Percentiles rank a stretch among this genome's conserved stretches.
These are phyloP conservation scores for Neofusicoccum laricinum DNA, from an alignment of 2,329 filamentous ascomycete genomes.

Conservation along the genomic window DNA sequence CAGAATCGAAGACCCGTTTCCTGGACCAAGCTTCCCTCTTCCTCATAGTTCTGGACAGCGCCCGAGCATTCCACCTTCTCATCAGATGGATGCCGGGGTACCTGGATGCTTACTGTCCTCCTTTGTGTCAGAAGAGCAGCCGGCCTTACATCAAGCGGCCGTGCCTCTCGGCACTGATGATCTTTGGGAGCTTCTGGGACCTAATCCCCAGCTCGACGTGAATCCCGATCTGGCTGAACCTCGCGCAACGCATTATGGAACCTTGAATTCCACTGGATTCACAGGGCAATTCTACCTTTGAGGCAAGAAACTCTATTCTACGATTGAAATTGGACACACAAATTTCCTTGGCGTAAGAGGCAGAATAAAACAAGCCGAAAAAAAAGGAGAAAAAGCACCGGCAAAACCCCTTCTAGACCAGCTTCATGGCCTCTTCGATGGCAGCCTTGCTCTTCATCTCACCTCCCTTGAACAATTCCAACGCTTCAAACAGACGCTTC, in stretches of 20 bases:
- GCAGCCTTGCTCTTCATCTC: slow-evolving; percentile 39
- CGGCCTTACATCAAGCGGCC: background rate
- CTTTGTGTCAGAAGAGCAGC: background rate
- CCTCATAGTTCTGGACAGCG: background rate
- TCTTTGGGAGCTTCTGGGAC: background rate
- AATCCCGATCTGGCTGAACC: background rate
- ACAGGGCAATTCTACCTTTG: background rate
- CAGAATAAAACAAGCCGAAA: background rate
- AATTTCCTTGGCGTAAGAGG: background rate
- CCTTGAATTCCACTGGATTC: background rate
- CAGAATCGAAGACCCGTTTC: background rate
- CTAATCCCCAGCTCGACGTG: background rate
- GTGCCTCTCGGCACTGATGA: background rate
- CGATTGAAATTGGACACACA: background rate
- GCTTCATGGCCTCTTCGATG: slow-evolving; percentile 34
- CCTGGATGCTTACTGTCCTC: background rate
- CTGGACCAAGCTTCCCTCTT: background rate
- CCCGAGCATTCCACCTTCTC: background rate
- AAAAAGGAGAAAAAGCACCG: background rate
- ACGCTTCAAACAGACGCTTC: slow-evolving; percentile 38
- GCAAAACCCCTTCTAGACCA: slow-evolving; percentile 17
- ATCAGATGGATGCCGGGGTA: background rate
- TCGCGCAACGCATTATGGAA: background rate
- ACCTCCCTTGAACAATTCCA: slow-evolving; percentile 42
- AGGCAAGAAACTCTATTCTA: background rate